phyloP scores from a whole-genome alignment of 768 basidiomycete species.

The Leccinum sublutescens region DNA sequence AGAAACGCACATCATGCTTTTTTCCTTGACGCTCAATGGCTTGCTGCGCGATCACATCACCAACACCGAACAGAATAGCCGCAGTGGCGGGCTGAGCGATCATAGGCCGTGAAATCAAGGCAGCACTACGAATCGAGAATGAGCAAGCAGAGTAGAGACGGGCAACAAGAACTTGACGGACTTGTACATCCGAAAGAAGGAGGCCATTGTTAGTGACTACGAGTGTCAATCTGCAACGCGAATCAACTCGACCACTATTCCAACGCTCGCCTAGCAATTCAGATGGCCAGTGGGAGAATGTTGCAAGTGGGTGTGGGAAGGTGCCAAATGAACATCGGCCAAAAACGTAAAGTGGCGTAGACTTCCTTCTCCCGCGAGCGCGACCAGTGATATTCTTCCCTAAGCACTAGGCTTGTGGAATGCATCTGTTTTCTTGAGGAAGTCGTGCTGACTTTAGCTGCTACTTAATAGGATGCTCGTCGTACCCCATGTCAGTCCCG shows the following conservation, averaged over 20 bases:
- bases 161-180: constrained; percentile 16
- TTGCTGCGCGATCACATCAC: constrained; percentile 87
- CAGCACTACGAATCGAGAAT: constrained; percentile 40
- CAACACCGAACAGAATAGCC: constrained; percentile 65
- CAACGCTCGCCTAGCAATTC: neutral
- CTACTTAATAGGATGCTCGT: neutral
- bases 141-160: constrained; percentile 1
- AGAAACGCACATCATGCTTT: constrained; percentile 67
- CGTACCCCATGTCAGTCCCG: neutral
- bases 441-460: neutral
- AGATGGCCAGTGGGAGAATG: neutral
- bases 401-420: neutral
- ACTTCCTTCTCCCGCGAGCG: too few species aligned
- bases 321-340: neutral
- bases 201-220: constrained; percentile 36
- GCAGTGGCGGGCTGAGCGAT: constrained; percentile 63
- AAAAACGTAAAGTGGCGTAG: too few species aligned
- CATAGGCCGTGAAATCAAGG: constrained; percentile 61
- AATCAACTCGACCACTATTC: neutral
- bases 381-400: neutral
- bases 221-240: neutral
- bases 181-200: constrained; percentile 45
- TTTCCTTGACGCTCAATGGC: constrained; percentile 68
- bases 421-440: neutral
- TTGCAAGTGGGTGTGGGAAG: neutral